Conservation (phyloP, 2,329 filamentous ascomycete genomes). For the Paecilomyces fulvus region DNA sequence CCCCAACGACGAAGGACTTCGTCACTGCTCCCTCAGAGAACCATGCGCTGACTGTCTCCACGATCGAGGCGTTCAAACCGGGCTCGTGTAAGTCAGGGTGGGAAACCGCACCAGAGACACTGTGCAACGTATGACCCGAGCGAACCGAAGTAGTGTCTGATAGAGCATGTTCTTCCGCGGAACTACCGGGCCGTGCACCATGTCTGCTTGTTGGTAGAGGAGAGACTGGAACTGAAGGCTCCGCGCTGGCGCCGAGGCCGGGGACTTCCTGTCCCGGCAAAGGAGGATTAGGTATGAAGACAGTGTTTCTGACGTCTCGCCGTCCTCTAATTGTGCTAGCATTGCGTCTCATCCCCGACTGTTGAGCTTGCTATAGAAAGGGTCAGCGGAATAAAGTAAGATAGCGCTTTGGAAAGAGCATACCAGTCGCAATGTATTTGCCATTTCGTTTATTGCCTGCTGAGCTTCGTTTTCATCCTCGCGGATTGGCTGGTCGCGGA, state of each 20-base stretch:
- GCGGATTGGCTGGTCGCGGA: slow-evolving; percentile 41
- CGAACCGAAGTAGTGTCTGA: slow-evolving; percentile 89
- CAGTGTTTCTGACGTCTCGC: slow-evolving; percentile 83
- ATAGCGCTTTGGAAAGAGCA: slow-evolving; percentile 9
- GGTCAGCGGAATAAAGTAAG: slow-evolving; percentile 9
- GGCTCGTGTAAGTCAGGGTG: slow-evolving; percentile 75
- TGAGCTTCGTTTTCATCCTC: slow-evolving; percentile 44
- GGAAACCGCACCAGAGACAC: slow-evolving; percentile 57
- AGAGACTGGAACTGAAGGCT: slow-evolving; percentile 23
- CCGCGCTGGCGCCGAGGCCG: slow-evolving; percentile 16
- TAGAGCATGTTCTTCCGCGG: slow-evolving; percentile 56
- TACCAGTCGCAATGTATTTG: slow-evolving; percentile 40
- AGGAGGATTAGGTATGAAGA: slow-evolving; percentile 58
- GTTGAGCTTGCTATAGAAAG: slow-evolving; percentile 33
- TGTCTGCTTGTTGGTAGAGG: slow-evolving; percentile 25
- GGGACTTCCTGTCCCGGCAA: slow-evolving; percentile 27
- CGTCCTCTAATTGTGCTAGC: slow-evolving; percentile 75
- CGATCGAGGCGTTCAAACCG: slow-evolving; percentile 78
- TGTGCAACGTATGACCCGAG: slow-evolving; percentile 72
- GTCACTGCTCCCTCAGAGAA: slow-evolving; percentile 68
- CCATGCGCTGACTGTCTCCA: slow-evolving; percentile 81
- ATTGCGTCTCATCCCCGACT: slow-evolving; percentile 53
- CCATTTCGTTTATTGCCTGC: slow-evolving; percentile 40
- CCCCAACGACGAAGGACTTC: slow-evolving; percentile 68
- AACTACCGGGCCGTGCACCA: slow-evolving; percentile 43